Evolutionary conservation across 2,329 filamentous ascomycete genomes (phyloP).

Genomic region (Penicillium sp.): DNA sequence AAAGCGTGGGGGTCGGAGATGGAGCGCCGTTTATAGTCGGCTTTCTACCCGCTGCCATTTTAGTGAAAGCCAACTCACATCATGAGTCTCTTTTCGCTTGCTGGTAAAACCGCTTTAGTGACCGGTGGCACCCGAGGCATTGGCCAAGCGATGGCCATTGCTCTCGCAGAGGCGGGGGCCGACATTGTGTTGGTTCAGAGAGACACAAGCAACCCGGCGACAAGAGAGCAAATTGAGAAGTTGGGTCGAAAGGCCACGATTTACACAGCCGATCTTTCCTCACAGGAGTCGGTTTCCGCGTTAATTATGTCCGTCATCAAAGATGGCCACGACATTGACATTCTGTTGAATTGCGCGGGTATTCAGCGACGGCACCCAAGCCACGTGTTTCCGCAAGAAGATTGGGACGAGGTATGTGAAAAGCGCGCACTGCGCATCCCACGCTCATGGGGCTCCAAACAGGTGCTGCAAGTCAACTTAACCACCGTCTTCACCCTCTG

Average conservation of each 20-base stretch:
- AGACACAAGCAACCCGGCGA: slow-evolving; percentile 17
- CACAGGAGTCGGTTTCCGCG: slow-evolving; percentile 27
- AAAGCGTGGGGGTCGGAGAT: slow-evolving; percentile 11
- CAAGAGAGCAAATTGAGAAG: slow-evolving; percentile 24
- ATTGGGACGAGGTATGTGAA: slow-evolving; percentile 62
- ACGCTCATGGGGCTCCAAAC: neutral
- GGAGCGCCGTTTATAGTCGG: slow-evolving; percentile 4
- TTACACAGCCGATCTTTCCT: slow-evolving; percentile 36
- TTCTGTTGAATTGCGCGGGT: slow-evolving; percentile 78
- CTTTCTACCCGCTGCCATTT: neutral
- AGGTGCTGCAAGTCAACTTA: slow-evolving; percentile 80
- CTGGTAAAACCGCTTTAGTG: slow-evolving; percentile 32
- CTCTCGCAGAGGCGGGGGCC: slow-evolving; percentile 37
- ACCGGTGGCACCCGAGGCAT: slow-evolving; percentile 40
- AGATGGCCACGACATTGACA: slow-evolving; percentile 59
- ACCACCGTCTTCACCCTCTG: slow-evolving; percentile 66
- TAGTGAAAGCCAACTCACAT: neutral
- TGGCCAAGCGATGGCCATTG: slow-evolving; percentile 36
- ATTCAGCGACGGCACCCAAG: slow-evolving; percentile 74
- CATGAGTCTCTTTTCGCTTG: slow-evolving; percentile 25
- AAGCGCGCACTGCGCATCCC: too few relatives aligned
- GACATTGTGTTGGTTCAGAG: slow-evolving; percentile 31
- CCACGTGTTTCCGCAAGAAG: slow-evolving; percentile 67
- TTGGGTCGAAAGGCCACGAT: slow-evolving; percentile 35
- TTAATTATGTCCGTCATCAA: slow-evolving; percentile 30